Conservation (phyloP, 768 basidiomycete species). For the Kwoniella bestiolae region DNA sequence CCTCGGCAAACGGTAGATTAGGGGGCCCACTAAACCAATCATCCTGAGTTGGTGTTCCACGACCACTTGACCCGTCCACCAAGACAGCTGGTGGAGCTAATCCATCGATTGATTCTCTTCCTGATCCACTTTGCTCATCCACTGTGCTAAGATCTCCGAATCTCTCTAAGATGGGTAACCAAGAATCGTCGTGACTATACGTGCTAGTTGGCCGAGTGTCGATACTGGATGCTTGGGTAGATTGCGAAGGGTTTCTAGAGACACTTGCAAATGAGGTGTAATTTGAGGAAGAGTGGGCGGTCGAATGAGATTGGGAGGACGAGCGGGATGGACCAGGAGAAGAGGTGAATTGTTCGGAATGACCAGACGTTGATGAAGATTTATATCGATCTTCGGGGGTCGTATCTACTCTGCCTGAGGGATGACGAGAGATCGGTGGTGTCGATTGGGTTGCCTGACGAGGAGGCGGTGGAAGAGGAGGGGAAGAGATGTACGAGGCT, state of each 20-base stretch:
- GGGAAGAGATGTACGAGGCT: neutral
- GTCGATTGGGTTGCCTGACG: neutral
- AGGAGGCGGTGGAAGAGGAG: conserved; percentile 9
- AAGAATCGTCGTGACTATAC: conserved; percentile 19
- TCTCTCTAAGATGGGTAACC: conserved; percentile 20
- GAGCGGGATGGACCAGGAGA: conserved; percentile 13
- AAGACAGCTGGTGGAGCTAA: neutral
- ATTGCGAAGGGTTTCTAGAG: conserved; percentile 12
- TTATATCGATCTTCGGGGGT: neutral
- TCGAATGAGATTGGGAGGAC: conserved; percentile 11
- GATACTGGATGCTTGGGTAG: conserved; percentile 9
- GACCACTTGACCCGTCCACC: conserved; percentile 15
- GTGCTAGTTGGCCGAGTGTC: conserved; percentile 13
- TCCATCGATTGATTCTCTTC: neutral
- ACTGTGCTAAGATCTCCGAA: conserved; percentile 21
- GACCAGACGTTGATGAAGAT: conserved; percentile 7
- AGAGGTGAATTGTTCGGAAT: neutral
- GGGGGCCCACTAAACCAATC: conserved; percentile 26
- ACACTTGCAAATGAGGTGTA: conserved; percentile 9
- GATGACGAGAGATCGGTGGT: conserved; percentile 1
- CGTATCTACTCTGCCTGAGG: neutral
- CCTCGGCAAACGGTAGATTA: conserved; percentile 11
- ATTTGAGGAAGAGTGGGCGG: neutral
- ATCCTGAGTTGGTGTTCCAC: conserved; percentile 34
- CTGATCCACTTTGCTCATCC: neutral